Evolutionary conservation across 140 eudicot species (phyloP), one percentile per base, ranked within the genome.

Genomic region (Anethum foeniculum): DNA sequence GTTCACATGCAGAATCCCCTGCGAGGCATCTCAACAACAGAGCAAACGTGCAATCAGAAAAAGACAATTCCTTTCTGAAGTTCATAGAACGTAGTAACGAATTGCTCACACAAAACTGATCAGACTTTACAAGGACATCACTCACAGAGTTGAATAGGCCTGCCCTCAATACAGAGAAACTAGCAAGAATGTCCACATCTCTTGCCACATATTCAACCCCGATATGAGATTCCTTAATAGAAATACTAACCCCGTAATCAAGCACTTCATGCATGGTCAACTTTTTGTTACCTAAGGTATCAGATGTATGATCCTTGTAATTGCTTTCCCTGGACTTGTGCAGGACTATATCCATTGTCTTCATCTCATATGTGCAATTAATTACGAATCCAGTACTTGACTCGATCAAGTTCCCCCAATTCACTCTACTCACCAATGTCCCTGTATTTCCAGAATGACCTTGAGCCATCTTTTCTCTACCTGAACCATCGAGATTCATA

Each of bases 41-140:
- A 85, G 73, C 18, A 67, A 88, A 82, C 72, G 80, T 86, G 85
- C 75, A 85, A 81, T 79, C 85, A 71, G 92, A 91, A 58, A 88
- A 77, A 68, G 97, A 95, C 21, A 86, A 83, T 88, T 93, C 98
- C 79, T 83, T 82, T 82, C 88, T 56, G 81, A 77, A 85, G 81
- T 82, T 85, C 38, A 84, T 80, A 76, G 90, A 88, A 36, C 68
- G 76, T 51, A 78, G 46, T 27, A 84, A 27, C 36, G 49, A 58
- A 82, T 80, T 74, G 79, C 84, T 64, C 0, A 76, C 47, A 25
- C 76, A 82, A 80, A 81, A 64, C 49, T 82, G 69, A 78, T 82
- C 83, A 58, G 78, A 71, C 68, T 43, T 85, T 52, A 79, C 86
- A 68, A 52, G 49, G 85, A 82, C 80, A 77, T 91, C 88, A 51